Base-by-base conservation (phyloP, 164 flowering plant species). In the Umbilicus rupestris region DNA sequence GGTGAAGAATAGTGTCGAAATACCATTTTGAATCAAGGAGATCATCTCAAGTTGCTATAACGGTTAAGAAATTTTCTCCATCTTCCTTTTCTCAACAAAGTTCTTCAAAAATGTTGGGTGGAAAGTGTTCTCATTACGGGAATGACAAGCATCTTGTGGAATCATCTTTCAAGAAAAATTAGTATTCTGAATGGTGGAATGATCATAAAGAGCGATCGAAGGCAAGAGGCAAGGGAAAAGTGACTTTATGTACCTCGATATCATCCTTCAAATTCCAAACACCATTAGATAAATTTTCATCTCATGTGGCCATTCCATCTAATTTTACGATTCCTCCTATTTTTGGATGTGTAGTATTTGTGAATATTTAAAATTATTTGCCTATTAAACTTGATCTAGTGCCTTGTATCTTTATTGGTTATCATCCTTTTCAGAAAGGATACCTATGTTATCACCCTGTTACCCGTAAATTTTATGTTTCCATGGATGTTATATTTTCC, bases 261-360 rank as follows among this genome's bases (percentile, higher is more conserved):
- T n/a, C n/a, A n/a, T n/a, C n/a, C n/a, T 91, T 62, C 0, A 14
- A 62, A 29, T 57, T 57, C 62, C 62, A 57, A 26, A 57, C 7
- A 57, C 62, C 62, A 57, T 57, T 57, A 20, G 62, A 26, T 22
- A 20, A 62, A 62, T 15, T 33, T 62, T 35, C 64, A 62, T 5
- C 64, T 17, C 29, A 7, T 33, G 42, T 62, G 64, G 33, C 16
- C n/a, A 62, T 28, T 62, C 64, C 64, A 0, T 62, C 64, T 62
- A 35, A 62, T 33, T n/a, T 62, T 62, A 62, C 64, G 3, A 33
- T 62, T 22, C 39, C 39, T 62, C 42, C 37, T 33, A n/a, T n/a
- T n/a, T 37, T 62, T 29, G 39, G 62, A 57, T 57, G 62, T 62
- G 39, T 33, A 28, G 64, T 20, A 62, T 62, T 62, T 62, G 39